Conservation (phyloP, 148 eudicot genomes). For the Nepenthes gracilis region DNA sequence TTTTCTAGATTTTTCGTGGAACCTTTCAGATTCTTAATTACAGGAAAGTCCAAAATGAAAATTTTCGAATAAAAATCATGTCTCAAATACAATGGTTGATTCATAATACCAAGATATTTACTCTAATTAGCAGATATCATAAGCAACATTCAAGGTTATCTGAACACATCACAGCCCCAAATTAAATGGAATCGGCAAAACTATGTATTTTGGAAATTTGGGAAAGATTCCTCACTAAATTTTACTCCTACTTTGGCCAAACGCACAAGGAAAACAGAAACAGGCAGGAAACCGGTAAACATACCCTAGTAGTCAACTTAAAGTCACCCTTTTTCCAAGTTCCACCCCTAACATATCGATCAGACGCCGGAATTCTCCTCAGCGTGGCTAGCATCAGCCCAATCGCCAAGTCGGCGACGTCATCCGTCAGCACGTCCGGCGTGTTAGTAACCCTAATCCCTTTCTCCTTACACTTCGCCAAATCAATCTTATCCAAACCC, state of each 20-base stretch:
- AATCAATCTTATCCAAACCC: slow-evolving; percentile 72
- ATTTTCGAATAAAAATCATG: no score
- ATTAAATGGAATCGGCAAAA: no score
- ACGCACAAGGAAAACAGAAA: neutral
- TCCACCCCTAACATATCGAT: slow-evolving; percentile 69
- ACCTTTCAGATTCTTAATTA: no score
- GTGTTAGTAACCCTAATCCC: slow-evolving; percentile 74
- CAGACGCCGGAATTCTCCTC: slow-evolving; percentile 54
- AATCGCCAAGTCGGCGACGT: slow-evolving; percentile 79
- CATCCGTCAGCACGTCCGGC: slow-evolving; percentile 87
- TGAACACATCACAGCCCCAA: no score
- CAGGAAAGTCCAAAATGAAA: no score
- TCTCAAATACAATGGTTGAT: no score
- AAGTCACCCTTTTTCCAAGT: slow-evolving; percentile 76
- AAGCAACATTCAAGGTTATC: no score
- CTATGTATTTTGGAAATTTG: no score
- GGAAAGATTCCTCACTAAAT: neutral
- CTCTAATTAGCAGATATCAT: no score
- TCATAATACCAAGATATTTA: no score
- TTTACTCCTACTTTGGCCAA: neutral
- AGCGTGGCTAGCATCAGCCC: slow-evolving; percentile 55
- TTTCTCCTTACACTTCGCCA: slow-evolving; percentile 55
- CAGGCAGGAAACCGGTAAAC: neutral
- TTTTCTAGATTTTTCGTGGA: no score
- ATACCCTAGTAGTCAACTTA: slow-evolving; percentile 68